A percentile compares a stretch with the other conserved stretches of the same genome.
Conservation (phyloP, 2,329 filamentous ascomycete species). For the Aspergillus sp. region DNA sequence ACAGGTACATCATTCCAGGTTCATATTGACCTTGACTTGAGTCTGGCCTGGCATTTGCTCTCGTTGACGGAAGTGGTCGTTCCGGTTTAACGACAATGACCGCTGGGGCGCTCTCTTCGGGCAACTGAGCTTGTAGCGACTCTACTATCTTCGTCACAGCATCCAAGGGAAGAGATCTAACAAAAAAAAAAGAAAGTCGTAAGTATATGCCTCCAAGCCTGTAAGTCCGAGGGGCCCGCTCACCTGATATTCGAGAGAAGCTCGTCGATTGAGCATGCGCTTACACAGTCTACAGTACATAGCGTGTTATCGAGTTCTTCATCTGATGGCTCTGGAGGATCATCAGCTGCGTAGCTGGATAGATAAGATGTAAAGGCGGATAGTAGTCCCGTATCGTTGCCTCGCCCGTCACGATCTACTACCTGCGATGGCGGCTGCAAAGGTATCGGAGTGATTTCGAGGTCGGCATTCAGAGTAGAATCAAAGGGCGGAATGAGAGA, state of each 20-base stretch:
- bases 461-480: slow-evolving; percentile 59
- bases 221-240: slow-evolving; percentile 36
- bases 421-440: slow-evolving; percentile 88
- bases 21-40: slow-evolving; percentile 70
- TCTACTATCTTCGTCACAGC: slow-evolving; percentile 65
- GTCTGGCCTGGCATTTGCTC: slow-evolving; percentile 57
- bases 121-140: slow-evolving; percentile 77
- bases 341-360: slow-evolving; percentile 97
- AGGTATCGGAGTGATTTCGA: slow-evolving; percentile 78
- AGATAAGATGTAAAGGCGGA: slow-evolving; percentile 95
- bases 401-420: slow-evolving; percentile 79
- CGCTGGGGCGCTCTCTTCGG: slow-evolving; percentile 75
- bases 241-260: slow-evolving; percentile 81
- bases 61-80: slow-evolving; percentile 60
- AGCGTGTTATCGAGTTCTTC: slow-evolving; percentile 96
- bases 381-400: slow-evolving; percentile 80
- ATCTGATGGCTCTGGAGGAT: slow-evolving; percentile 94
- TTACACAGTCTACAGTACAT: slow-evolving; percentile 90
- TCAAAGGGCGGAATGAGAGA: slow-evolving; percentile 85
- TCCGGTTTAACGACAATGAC: slow-evolving; percentile 93
- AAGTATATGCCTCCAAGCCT: neutral
- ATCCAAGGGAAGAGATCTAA: slow-evolving; percentile 61
- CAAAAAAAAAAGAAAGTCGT: neutral
- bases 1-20: slow-evolving; percentile 81
- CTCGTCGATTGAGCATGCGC: slow-evolving; percentile 79